These are phyloP conservation scores for Phytophthora kernoviae DNA, from an alignment of 352 stramenopile genomes.

Conservation along the genomic window DNA sequence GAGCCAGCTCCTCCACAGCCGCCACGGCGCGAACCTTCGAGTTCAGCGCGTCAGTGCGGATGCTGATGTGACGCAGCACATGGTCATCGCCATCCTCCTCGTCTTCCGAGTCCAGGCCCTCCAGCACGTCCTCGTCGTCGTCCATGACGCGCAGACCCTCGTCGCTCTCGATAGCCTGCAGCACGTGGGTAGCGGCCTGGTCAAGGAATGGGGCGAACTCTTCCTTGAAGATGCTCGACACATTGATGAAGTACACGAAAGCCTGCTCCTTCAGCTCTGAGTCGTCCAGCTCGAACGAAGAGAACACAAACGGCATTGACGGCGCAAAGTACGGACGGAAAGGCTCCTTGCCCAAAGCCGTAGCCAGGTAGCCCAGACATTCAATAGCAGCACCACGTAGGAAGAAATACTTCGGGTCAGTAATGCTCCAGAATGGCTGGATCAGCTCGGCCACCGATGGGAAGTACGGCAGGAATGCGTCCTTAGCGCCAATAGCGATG, in stretches of 20 bases:
- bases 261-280: slow-evolving; percentile 98
- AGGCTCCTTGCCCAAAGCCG: slow-evolving; percentile 94
- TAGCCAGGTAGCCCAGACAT: slow-evolving; percentile 98
- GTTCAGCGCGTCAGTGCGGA: slow-evolving; percentile 86
- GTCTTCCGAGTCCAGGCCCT: slow-evolving; percentile 81
- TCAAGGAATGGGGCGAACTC: slow-evolving; percentile 96
- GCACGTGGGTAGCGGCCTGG: slow-evolving; percentile 68
- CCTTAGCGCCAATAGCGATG: slow-evolving; percentile 96
- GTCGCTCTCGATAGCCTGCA: slow-evolving; percentile 76
- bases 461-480: slow-evolving; percentile 97
- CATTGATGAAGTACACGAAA: slow-evolving; percentile 98
- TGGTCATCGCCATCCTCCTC: slow-evolving; percentile 78
- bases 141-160: slow-evolving; percentile 78
- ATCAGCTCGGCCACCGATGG: slow-evolving; percentile 85
- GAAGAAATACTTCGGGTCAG: slow-evolving; percentile 93
- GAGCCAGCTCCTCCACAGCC: slow-evolving; percentile 82
- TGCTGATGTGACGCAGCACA: slow-evolving; percentile 82
- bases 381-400: slow-evolving; percentile 96
- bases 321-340: slow-evolving; percentile 95
- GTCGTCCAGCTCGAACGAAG: slow-evolving; percentile 93
- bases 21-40: slow-evolving; percentile 84
- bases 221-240: slow-evolving; percentile 97
- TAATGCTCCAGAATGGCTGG: slow-evolving; percentile 91
- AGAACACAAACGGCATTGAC: slow-evolving; percentile 95
- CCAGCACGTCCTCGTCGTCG: slow-evolving; percentile 72